Base-by-base conservation (phyloP, 148 eudicot genomes). In the Tetragonia tetragonoides region DNA sequence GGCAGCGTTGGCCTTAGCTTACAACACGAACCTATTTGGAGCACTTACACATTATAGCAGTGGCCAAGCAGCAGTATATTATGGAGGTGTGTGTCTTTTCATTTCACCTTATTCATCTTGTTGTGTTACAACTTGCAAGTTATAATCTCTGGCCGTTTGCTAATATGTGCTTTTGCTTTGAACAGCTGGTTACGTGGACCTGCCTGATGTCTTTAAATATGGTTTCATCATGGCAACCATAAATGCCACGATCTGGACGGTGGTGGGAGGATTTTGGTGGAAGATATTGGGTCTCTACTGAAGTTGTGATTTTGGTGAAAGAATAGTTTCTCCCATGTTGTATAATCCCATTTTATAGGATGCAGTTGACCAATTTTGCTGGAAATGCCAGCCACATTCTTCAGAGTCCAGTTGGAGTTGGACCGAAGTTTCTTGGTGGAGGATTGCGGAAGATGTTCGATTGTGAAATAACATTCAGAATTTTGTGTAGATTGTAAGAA, bases 31-130 rank as follows among this genome's bases (percentile, higher is more conserved):
- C 84, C 80, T 94, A 41, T 94, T 94, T 70, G 97, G 98, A 56
- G 91, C 98, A 66, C 84, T 92, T 75, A 94, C 97, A 3, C 98
- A 94, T 84, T 94, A 92, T 82, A 94, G 98, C 83, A 94, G 97
- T 80, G 98, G 98, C 70, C 98, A 94, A 80, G 98, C 98, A 41
- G 98, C 98, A 10, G 97, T 94, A 17, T 94, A 94, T 86, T 94
- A 86, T 85, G 98, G 98, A 89, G 98, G 97, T 94, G 59, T 17
- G 71, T 60, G 16, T 41, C 10, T 82, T 53, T 71, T 18, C 72
- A 21, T 71, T 21, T 21, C n/a, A 6, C 11, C 11, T 7, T 46
- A 0, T 46, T 46, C 11, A 46, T 46, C 11, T 46, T 46, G 11
- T 46, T 46, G 7, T 46, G 11, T 46, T 46, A 6, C 11, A 28